Conservation (phyloP, 768 basidiomycete species). For the Phylloporus scabripes region DNA sequence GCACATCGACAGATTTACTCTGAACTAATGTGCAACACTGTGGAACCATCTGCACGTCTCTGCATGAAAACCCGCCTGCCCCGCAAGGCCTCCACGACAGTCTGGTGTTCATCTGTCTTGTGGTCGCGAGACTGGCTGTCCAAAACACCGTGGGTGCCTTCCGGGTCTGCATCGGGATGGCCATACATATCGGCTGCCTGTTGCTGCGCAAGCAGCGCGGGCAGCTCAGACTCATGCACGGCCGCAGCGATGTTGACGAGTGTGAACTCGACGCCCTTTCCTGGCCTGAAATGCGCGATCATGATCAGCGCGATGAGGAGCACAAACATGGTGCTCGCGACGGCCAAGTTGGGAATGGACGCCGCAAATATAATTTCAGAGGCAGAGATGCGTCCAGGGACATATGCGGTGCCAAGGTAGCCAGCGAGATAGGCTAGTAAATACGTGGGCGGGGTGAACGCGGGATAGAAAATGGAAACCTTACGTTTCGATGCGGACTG, state of each 20-base stretch:
- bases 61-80: slow-evolving; percentile 12
- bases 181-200: background rate
- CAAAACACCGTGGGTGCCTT: background rate
- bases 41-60: slow-evolving; percentile 16
- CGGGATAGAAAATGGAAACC: background rate
- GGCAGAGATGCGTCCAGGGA: slow-evolving; percentile 25
- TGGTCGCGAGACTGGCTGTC: background rate
- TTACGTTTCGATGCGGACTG: slow-evolving; percentile 18
- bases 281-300: slow-evolving; percentile 19
- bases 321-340: slow-evolving; percentile 21
- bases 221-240: slow-evolving; percentile 23
- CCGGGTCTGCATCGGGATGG: background rate
- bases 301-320: slow-evolving; percentile 19
- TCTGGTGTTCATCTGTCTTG: background rate
- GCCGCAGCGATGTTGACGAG: slow-evolving; percentile 20
- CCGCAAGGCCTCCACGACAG: slow-evolving; percentile 6
- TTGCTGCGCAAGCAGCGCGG: slow-evolving; percentile 14
- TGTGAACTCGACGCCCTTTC: slow-evolving; percentile 21
- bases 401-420: slow-evolving; percentile 23
- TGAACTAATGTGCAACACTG: slow-evolving; percentile 16
- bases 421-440: slow-evolving; percentile 9
- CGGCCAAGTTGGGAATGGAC: slow-evolving; percentile 24
- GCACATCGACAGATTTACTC: background rate
- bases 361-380: slow-evolving; percentile 21
- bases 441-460: background rate